phyloP scores from a whole-genome alignment of 108 stramenopile genomes.

The Cyclostephanos invisitatus region DNA sequence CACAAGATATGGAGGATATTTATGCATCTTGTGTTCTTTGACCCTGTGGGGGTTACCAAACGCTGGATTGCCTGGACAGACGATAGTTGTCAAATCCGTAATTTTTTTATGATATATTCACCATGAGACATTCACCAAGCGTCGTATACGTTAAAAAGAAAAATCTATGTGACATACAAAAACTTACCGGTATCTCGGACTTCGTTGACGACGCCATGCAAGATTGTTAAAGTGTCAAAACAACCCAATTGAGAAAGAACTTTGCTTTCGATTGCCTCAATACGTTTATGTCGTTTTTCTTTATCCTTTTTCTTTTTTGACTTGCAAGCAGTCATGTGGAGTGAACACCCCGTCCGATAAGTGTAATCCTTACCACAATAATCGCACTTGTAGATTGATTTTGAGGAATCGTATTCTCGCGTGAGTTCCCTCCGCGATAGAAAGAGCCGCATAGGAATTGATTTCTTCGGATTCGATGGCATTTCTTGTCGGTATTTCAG shows the following conservation, averaged over 20 bases:
- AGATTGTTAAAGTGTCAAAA: not conserved
- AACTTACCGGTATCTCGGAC: not conserved
- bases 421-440: slow-evolving; percentile 40
- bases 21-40: slow-evolving; percentile 38
- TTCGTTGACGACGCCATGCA: slow-evolving; percentile 18
- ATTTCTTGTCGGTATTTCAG: not conserved
- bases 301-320: not conserved
- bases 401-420: slow-evolving; percentile 36
- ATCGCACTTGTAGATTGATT: slow-evolving; percentile 36
- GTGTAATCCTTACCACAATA: slow-evolving; percentile 47
- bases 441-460: slow-evolving; percentile 4
- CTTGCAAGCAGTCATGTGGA: slow-evolving; percentile 4
- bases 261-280: slow-evolving; percentile 25
- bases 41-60: slow-evolving; percentile 27
- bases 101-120: not conserved
- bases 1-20: slow-evolving; percentile 46
- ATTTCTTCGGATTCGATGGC: not conserved
- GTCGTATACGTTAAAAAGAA: not conserved
- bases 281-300: slow-evolving; percentile 19
- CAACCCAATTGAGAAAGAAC: slow-evolving; percentile 6
- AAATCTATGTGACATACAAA: not conserved
- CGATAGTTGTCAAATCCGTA: not conserved
- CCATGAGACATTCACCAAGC: too few species aligned
- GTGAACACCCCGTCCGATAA: not conserved
- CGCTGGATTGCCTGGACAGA: not conserved